phyloP scores from a whole-genome alignment of 768 basidiomycete species.

The Coprinopsis marcescibilis region DNA sequence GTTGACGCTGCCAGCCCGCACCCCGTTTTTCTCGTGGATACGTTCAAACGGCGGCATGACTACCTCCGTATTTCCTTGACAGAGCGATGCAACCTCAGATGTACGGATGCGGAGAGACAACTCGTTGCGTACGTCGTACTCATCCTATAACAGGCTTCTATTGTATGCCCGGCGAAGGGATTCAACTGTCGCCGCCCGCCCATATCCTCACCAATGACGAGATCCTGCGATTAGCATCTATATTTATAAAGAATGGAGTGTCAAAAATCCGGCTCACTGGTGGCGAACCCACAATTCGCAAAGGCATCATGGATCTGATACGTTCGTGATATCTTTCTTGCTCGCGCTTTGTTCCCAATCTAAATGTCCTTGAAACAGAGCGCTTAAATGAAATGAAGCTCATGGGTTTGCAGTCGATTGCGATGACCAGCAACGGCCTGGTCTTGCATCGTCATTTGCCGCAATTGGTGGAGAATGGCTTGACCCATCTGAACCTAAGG shows the following conservation, averaged over 20 bases:
- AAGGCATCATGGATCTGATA: slow-evolving; percentile 65
- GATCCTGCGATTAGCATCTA: slow-evolving; percentile 59
- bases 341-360: neutral
- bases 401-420: slow-evolving; percentile 66
- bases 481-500: slow-evolving; percentile 74
- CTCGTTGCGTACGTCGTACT: neutral
- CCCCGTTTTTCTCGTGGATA: slow-evolving; percentile 56
- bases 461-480: slow-evolving; percentile 57
- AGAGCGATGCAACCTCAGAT: slow-evolving; percentile 83
- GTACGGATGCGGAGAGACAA: slow-evolving; percentile 30
- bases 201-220: slow-evolving; percentile 75
- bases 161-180: slow-evolving; percentile 82
- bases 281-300: slow-evolving; percentile 82
- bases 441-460: slow-evolving; percentile 70
- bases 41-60: slow-evolving; percentile 64
- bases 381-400: slow-evolving; percentile 55
- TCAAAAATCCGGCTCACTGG: slow-evolving; percentile 86
- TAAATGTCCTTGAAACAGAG: slow-evolving; percentile 38
- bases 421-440: slow-evolving; percentile 83
- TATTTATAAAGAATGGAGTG: slow-evolving; percentile 80
- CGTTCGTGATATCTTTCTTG: slow-evolving; percentile 31
- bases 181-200: slow-evolving; percentile 64
- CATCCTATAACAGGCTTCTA: slow-evolving; percentile 63
- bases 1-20: slow-evolving; percentile 45
- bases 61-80: slow-evolving; percentile 88